Evolutionary conservation across 2,329 filamentous ascomycete species (phyloP).

Genomic region (Cladorrhinum sp.): DNA sequence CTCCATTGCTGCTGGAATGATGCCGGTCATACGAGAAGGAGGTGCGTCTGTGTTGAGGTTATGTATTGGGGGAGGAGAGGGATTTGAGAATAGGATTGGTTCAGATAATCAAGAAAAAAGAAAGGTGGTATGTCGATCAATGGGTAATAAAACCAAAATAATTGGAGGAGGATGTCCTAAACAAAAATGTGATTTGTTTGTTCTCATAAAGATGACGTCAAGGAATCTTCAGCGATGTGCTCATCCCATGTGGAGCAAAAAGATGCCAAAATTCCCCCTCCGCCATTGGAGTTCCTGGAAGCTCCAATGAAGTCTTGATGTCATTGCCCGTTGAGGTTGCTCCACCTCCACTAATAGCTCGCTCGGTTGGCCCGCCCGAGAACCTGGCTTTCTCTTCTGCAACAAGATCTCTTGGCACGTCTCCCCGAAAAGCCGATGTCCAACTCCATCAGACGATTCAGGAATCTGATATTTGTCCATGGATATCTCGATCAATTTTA

Average conservation of each 20-base stretch:
- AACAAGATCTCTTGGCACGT: too few species aligned
- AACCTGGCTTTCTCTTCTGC: background rate
- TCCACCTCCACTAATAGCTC: background rate
- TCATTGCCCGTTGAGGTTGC: background rate
- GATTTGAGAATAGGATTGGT: too few species aligned
- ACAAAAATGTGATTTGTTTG: background rate
- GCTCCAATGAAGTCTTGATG: background rate
- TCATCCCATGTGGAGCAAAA: background rate
- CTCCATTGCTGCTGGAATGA: conserved; percentile 32
- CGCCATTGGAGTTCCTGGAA: background rate
- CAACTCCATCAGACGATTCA: background rate
- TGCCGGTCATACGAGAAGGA: conserved; percentile 10
- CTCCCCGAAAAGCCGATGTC: background rate
- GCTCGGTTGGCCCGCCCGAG: background rate
- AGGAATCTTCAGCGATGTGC: background rate
- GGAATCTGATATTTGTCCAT: background rate
- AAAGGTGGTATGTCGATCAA: background rate
- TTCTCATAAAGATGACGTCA: background rate
- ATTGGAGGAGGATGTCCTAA: background rate
- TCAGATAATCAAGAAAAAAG: background rate
- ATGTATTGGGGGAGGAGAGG: too few species aligned
- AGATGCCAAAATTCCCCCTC: background rate
- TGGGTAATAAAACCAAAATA: background rate
- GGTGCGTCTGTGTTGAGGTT: too few species aligned
- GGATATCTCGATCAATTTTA: background rate